These are phyloP conservation scores for Stentor roeselii DNA, from an alignment of 73 alveolate genomes.

Conservation along the genomic window DNA sequence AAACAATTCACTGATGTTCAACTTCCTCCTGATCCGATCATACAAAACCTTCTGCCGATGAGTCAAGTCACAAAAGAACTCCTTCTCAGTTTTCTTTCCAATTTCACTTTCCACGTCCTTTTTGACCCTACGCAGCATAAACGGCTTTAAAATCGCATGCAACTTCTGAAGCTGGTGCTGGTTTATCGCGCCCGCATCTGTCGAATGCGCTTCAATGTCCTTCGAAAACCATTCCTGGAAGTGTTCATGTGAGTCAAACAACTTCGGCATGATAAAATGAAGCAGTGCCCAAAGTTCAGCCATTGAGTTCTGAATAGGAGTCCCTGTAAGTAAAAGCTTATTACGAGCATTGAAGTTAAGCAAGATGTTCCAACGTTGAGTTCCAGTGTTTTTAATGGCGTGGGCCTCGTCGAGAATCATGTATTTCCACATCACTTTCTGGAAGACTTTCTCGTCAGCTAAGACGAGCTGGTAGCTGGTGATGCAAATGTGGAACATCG, in stretches of 20 bases:
- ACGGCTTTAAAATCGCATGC: slow-evolving; percentile 96
- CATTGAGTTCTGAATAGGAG: slow-evolving; percentile 98
- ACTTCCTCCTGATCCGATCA: slow-evolving; percentile 84
- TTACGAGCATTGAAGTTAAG: slow-evolving; percentile 92
- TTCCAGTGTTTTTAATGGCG: slow-evolving; percentile 92
- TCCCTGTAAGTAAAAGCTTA: slow-evolving; percentile 94
- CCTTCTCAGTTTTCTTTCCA: slow-evolving; percentile 91
- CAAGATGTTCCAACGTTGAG: slow-evolving; percentile 71
- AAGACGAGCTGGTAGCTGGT: slow-evolving; percentile 86
- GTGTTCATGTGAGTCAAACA: slow-evolving; percentile 95
- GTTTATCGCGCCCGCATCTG: slow-evolving; percentile 85
- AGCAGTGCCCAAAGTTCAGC: slow-evolving; percentile 99
- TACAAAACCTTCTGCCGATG: slow-evolving; percentile 86
- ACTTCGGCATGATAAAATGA: slow-evolving; percentile 97
- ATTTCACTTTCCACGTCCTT: slow-evolving; percentile 97
- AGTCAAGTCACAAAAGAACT: slow-evolving; percentile 91
- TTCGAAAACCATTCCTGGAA: slow-evolving; percentile 99
- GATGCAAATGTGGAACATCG: slow-evolving; percentile 81
- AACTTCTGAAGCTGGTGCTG: slow-evolving; percentile 90
- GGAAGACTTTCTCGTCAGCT: slow-evolving; percentile 77
- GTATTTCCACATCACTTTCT: slow-evolving; percentile 75
- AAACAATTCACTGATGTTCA: slow-evolving; percentile 88
- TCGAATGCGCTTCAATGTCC: slow-evolving; percentile 96
- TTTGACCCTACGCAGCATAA: slow-evolving; percentile 92
- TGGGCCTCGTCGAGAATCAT: slow-evolving; percentile 98